Base-by-base conservation (phyloP, 2,329 filamentous ascomycete species). In the Grosmannia clavigera region DNA sequence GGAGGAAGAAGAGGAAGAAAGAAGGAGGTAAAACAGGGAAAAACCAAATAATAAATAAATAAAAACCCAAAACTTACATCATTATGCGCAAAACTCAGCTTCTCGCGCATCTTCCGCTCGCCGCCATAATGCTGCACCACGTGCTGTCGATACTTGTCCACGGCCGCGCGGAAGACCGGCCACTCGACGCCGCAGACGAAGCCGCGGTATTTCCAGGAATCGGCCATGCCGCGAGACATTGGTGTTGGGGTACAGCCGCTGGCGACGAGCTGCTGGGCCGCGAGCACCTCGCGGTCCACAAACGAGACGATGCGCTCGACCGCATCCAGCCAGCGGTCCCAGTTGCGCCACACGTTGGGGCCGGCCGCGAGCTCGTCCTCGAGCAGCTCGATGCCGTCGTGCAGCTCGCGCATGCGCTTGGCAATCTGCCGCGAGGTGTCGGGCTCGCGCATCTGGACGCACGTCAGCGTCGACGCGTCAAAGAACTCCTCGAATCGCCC, bases 401-500 rank as follows among this genome's bases (percentile, higher is more conserved):
- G 94, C 43, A 99, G 79, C 72, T 99, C 94, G 64, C 92, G 82
- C 90, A 99, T 96, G 57, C 94, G 88, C 77, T 97, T 97, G 14
- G 94, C 92, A 68, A 99, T 99, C 69, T 96, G 89, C 68, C 83
- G 88, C 40, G 88, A 95, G 0, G 90, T 96, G 57, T 90, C 88
- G 0, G 89, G 82, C 38, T 89, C 83, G 46, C 90, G 86, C 54
- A 99, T 74, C 65, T 95, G 88, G 31, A 81, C 77, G 0, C 87
- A 80, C 0, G 86, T 92, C 51, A 99, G 80, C 0, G 94, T 86
- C 46, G 83, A 83, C 0, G 94, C 91, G 69, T 96, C 84, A 70
- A 96, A 88, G 70, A 86, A 97, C 71, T 99, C 87, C 73, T 99
- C 94, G 65, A 99, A 99, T 5, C 94, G 88, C 11, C 94, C 94